Evolutionary conservation across 75 land plant species (phyloP), one percentile per base, ranked within the genome.

Genomic region (Larix kaempferi): DNA sequence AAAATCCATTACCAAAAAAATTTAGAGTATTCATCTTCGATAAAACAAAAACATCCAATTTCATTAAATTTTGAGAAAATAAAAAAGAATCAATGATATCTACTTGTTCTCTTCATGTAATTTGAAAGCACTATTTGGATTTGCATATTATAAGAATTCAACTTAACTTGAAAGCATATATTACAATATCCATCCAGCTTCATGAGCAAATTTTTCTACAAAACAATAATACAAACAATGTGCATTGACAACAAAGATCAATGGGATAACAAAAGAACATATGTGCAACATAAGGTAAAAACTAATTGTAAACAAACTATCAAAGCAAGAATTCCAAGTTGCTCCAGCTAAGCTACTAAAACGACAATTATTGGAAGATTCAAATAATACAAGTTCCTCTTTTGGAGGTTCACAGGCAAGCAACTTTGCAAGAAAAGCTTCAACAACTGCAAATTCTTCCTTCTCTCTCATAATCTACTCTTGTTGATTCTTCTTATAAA

Each of bases 391-490:
- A 80, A 92, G 58, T 80, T 91, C 92, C 56, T 82, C 79, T 67
- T 76, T 91, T 22, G 98, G 98, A 78, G 87, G 91, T 69, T 94
- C 89, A 87, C 77, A 89, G 35, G 21, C 73, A 59, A 92, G 91
- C 58, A 84, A 57, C 52, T 80, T 82, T 71, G 86, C 83, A 71
- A 97, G 87, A 44, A 92, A 94, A 35, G 27, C 71, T 73, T 92
- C 99, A 69, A 98, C 99, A 72, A 83, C 82, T 35, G 78, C 85
- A 85, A 97, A 89, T 23, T 92, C 92, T 76, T 80, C 86, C 69
- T 80, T 82, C 16, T 92, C 95, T 80, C 62, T 85, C 5, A 52
- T n/a, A 52, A 97, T 83, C 76, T 80, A 87, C 66, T 94, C 92
- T 77, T 87, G 89, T 44, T 89, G 83, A 81, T 56, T 82, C 84